Base-by-base conservation (phyloP, 768 basidiomycete species). In the Leucosporidium yakuticum region DNA sequence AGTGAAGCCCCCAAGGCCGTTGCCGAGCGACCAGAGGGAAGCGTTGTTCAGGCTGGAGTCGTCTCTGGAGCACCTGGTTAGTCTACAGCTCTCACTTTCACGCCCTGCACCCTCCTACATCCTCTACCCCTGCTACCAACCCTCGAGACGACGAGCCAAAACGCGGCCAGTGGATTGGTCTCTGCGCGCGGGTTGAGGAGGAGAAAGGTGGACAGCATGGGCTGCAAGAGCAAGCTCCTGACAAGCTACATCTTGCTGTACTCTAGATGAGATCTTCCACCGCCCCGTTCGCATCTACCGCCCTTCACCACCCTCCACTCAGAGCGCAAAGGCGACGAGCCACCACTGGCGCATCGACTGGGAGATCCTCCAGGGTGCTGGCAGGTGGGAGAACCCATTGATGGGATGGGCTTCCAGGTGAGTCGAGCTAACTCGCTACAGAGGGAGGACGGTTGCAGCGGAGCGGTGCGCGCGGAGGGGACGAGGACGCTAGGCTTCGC, bases 321-420 rank as follows among this genome's bases (percentile, higher is more conserved):
- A 97, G 80, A 93, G 91, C 63, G 95, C 91, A 59, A 83, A 86
- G 51, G 87, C 85, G 62, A 93, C 93, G 79, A 85, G 85, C 17
- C 84, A 88, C 73, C 86, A 88, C 74, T 99, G 95, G 95, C 83
- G 91, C 71, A 85, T 99, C 76, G 95, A 98, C 79, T 98, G 87
- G 82, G 95, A 98, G 75, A 86, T 86, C 65, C 81, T 97, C n/a
- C 86, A 85, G 66, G 91, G 94, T 44, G 87, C 84, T 34, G 92
- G 90, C 19, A 84, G 95, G 61, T 99, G 95, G 95, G 93, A 97
- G 83, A 99, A 98, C 77, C 91, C 91, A 6, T 78, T 99, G 73
- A 99, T 98, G 91, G 95, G 95, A 54, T 99, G 85, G 83, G 94
- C 93, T 0, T 90, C 88, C 81, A 92, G 91, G 89, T 94, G 77